Percentiles rank a stretch among this genome's conserved stretches.
These are phyloP conservation scores for Eutrema salsugineum DNA, from an alignment of 441 rosid genomes.

Conservation along the genomic window DNA sequence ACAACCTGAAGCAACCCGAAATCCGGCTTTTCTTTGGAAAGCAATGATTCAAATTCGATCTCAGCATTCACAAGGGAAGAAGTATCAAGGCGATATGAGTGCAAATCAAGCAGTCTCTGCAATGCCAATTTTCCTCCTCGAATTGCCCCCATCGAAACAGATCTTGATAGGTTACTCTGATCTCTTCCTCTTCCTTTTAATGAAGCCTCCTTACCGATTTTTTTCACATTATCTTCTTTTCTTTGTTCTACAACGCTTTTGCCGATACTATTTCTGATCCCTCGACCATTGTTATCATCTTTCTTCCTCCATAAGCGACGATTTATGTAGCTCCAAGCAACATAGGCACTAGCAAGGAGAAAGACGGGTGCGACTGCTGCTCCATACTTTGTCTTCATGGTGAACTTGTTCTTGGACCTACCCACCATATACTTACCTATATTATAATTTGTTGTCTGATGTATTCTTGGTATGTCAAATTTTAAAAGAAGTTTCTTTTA, in stretches of 20 bases:
- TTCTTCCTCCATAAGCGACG: constrained; percentile 33
- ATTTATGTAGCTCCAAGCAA: constrained; percentile 40
- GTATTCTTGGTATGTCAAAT: not conserved
- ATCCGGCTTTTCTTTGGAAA: constrained; percentile 30
- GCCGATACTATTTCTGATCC: not conserved
- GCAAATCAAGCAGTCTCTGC: constrained; percentile 52
- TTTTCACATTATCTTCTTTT: constrained; percentile 8
- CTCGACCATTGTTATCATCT: constrained; percentile 19
- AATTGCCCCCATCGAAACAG: constrained; percentile 47
- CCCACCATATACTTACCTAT: constrained; percentile 16
- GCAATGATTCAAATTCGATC: constrained; percentile 28
- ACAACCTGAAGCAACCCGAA: constrained; percentile 54
- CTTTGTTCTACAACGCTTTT: not conserved
- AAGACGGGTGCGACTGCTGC: constrained; percentile 42
- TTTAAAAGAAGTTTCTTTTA: not conserved
- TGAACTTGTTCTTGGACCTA: constrained; percentile 20
- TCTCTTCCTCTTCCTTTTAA: constrained; percentile 7
- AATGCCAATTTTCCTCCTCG: constrained; percentile 56
- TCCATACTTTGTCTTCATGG: constrained; percentile 36
- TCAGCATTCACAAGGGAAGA: constrained; percentile 30
- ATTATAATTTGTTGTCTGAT: not conserved
- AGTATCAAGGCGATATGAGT: constrained; percentile 34
- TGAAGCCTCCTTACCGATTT: constrained; percentile 5
- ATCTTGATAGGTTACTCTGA: constrained; percentile 27
- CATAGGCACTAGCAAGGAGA: constrained; percentile 38